phyloP scores from a whole-genome alignment of 2,329 filamentous ascomycete genomes.

The Leptographium lundbergii region DNA sequence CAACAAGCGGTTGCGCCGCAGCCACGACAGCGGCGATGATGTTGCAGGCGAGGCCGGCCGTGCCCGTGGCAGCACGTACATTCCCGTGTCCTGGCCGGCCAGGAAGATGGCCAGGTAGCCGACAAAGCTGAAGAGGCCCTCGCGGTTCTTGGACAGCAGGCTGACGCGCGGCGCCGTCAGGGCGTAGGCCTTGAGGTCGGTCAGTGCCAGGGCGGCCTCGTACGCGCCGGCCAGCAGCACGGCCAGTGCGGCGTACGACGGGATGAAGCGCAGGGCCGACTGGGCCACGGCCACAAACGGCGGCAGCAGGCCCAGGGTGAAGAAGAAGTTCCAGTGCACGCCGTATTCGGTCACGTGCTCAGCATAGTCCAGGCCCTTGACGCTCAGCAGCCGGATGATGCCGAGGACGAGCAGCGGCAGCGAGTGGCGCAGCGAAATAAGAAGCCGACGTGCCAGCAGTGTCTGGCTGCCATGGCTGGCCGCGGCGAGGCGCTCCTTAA shows the following conservation, averaged over 20 bases:
- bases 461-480: slow-evolving; percentile 22
- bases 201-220: slow-evolving; percentile 63
- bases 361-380: slow-evolving; percentile 90
- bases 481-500: slow-evolving; percentile 50
- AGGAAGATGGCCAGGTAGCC: slow-evolving; percentile 95
- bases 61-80: slow-evolving; percentile 57
- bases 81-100: slow-evolving; percentile 71
- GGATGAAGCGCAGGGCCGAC: slow-evolving; percentile 53
- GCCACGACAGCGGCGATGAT: background rate
- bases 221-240: slow-evolving; percentile 57
- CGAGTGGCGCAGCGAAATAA: slow-evolving; percentile 62
- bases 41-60: background rate
- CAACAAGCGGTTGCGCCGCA: slow-evolving; percentile 35
- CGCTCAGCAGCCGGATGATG: slow-evolving; percentile 67
- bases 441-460: slow-evolving; percentile 44
- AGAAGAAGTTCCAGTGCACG: slow-evolving; percentile 99
- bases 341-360: slow-evolving; percentile 97
- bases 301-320: slow-evolving; percentile 78
- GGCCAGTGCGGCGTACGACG: slow-evolving; percentile 65
- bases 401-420: slow-evolving; percentile 73
- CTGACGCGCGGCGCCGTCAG: slow-evolving; percentile 68
- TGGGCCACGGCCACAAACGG: slow-evolving; percentile 82
- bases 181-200: slow-evolving; percentile 69
- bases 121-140: slow-evolving; percentile 88
- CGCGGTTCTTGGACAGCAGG: slow-evolving; percentile 78